These are phyloP conservation scores for Leptographium radiaticola DNA, from an alignment of 2,329 filamentous ascomycete genomes.

Conservation along the genomic window DNA sequence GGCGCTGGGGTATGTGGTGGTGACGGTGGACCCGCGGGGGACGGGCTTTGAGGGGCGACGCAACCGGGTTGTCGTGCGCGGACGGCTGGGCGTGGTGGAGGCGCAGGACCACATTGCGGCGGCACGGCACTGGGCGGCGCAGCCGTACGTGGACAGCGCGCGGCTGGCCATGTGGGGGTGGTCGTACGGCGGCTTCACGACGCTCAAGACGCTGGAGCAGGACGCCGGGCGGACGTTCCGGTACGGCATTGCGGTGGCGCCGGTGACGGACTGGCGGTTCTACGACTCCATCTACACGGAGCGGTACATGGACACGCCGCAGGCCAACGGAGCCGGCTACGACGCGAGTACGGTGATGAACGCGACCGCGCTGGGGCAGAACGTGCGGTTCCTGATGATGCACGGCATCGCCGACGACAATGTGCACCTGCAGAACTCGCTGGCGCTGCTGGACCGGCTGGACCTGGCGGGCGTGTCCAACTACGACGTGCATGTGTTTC, in stretches of 20 bases:
- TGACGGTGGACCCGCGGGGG: conserved; percentile 87
- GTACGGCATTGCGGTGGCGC: conserved; percentile 96
- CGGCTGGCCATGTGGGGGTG: conserved; percentile 95
- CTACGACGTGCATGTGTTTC: conserved; percentile 94
- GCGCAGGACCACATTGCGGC: conserved; percentile 83
- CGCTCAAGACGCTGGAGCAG: conserved; percentile 84
- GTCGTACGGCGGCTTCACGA: conserved; percentile 93
- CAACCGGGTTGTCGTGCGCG: conserved; percentile 68
- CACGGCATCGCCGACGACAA: conserved; percentile 96
- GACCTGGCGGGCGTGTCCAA: conserved; percentile 75
- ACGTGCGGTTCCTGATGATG: conserved; percentile 86
- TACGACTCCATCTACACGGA: conserved; percentile 94
- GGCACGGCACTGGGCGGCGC: conserved; percentile 69
- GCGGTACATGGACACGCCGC: conserved; percentile 91
- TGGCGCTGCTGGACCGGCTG: conserved; percentile 74
- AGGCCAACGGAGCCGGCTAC: conserved; percentile 70
- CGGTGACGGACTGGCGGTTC: conserved; percentile 95
- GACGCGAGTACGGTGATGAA: conserved; percentile 61
- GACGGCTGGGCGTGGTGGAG: conserved; percentile 75
- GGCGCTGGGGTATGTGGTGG: conserved; percentile 77
- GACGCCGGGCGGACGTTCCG: conserved; percentile 84
- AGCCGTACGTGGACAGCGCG: conserved; percentile 68
- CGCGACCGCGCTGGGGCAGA: conserved; percentile 56
- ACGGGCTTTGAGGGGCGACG: conserved; percentile 83
- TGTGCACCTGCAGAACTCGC: conserved; percentile 90